Conservation (phyloP, 768 basidiomycete genomes). For the Nevesoporus exiguus region DNA sequence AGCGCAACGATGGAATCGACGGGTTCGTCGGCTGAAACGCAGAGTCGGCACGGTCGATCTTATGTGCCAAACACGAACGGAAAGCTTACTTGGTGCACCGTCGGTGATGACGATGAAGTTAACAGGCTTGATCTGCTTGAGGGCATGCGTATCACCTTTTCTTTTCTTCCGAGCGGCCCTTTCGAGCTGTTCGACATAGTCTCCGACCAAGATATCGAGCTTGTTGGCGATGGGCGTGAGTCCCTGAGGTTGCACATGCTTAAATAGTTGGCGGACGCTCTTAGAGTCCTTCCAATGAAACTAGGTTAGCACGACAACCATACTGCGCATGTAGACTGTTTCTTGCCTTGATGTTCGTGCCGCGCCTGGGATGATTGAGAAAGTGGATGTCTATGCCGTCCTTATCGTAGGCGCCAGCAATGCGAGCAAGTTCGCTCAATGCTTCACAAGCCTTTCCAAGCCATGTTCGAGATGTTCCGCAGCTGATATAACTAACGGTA, state of each 20-base stretch:
- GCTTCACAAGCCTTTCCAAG: constrained; percentile 11
- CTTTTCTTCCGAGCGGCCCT: constrained; percentile 25
- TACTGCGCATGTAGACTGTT: not conserved
- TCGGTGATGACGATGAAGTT: constrained; percentile 64
- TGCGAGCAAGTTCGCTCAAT: constrained; percentile 45
- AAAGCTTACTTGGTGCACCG: constrained; percentile 51
- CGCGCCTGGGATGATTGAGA: constrained; percentile 41
- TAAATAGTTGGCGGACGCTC: constrained; percentile 42
- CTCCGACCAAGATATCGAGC: constrained; percentile 38
- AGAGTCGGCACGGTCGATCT: not conserved
- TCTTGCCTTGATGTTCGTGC: constrained; percentile 39
- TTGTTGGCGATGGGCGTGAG: constrained; percentile 44
- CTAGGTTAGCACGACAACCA: not conserved
- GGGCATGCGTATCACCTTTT: constrained; percentile 19
- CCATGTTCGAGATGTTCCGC: not conserved
- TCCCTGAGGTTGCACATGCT: constrained; percentile 41
- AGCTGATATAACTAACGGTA: not conserved
- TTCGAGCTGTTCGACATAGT: constrained; percentile 37
- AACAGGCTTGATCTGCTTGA: constrained; percentile 46
- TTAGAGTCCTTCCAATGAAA: constrained; percentile 31
- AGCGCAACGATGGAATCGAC: constrained; percentile 44
- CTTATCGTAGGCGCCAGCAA: constrained; percentile 47
- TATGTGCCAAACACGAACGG: not conserved
- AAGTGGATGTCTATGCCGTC: constrained; percentile 65
- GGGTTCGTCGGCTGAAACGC: constrained; percentile 47